Conservation (phyloP, 331 rosid genomes). For the Telfairia occidentalis region DNA sequence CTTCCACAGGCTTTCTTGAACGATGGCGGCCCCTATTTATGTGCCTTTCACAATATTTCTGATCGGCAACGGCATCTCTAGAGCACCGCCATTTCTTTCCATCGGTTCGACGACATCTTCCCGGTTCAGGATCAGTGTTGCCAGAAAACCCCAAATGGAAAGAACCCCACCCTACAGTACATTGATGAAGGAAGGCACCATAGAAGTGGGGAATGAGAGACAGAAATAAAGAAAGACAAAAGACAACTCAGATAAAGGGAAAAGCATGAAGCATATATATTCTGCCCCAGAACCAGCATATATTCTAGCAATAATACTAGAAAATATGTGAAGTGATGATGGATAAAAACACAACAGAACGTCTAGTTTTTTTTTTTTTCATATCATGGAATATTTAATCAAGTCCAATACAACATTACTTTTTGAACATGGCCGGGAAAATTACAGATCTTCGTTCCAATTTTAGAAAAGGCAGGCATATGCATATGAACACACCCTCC, state of each 20-base stretch:
- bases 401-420: background rate
- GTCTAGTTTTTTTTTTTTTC: constrained; percentile 1
- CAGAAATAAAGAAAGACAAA: background rate
- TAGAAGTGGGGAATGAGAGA: background rate
- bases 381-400: background rate
- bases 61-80: constrained; percentile 44
- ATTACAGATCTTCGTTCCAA: background rate
- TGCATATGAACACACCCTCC: background rate
- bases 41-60: constrained; percentile 46
- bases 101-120: constrained; percentile 47
- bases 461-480: background rate
- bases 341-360: background rate
- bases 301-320: constrained; percentile 9
- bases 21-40: constrained; percentile 83
- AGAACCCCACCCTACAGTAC: constrained; percentile 34
- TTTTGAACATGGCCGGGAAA: background rate
- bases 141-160: constrained; percentile 33
- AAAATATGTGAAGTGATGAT: constrained; percentile 8
- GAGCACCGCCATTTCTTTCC: constrained; percentile 56
- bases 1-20: constrained; percentile 99
- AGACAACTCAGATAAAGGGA: background rate
- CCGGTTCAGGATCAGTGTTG: constrained; percentile 39
- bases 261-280: constrained; percentile 3
- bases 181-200: background rate
- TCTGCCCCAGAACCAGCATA: background rate